Evolutionary conservation across 345 rosid species (phyloP).

Genomic region (Acer saccharum): DNA sequence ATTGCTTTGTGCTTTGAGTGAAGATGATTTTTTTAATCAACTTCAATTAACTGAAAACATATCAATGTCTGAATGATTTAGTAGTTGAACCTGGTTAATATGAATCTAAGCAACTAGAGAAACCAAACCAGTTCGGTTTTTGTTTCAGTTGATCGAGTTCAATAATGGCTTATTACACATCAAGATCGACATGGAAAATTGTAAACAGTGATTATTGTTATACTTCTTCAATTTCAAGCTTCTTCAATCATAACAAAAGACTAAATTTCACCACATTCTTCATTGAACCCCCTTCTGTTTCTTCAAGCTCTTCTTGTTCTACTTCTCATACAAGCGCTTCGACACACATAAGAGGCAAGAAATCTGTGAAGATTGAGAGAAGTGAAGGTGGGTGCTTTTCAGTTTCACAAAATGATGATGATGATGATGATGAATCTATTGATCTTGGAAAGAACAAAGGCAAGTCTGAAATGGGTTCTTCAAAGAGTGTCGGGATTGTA

Average conservation of each 20-base stretch:
- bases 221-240: constrained; percentile 1
- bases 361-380: constrained; percentile 7
- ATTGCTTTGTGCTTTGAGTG: too few species aligned
- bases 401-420: neutral
- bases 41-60: too few species aligned
- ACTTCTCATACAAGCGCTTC: neutral
- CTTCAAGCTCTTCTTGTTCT: constrained; percentile 7
- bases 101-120: neutral
- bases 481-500: neutral
- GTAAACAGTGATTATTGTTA: neutral
- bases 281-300: constrained; percentile 11
- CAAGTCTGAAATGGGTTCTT: neutral
- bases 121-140: neutral
- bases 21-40: too few species aligned
- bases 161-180: neutral
- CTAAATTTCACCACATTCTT: constrained; percentile 13
- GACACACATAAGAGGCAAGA: neutral
- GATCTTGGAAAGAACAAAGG: neutral
- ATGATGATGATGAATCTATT: constrained; percentile 4
- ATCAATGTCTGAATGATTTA: too few species aligned
- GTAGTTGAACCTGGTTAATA: neutral
- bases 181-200: constrained; percentile 3
- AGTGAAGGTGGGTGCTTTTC: neutral
- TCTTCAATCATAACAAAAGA: constrained; percentile 4
- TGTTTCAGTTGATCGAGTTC: neutral